Conservation (phyloP, 108 stramenopile species). For the Cyclotella kingstonii region DNA sequence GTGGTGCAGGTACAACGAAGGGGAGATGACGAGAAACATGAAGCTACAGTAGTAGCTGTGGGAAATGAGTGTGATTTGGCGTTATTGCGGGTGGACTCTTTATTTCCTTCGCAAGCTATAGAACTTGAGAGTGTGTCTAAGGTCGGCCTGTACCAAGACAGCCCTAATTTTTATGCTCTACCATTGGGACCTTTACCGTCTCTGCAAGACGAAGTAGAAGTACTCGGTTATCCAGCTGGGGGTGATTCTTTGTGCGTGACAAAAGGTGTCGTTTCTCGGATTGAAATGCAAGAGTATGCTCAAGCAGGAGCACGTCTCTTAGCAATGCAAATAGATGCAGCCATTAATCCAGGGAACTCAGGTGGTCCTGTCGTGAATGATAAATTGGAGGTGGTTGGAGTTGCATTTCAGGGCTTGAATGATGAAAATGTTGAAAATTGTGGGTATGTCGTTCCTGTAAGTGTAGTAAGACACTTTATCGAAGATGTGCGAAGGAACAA, state of each 20-base stretch:
- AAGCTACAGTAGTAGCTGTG: slow-evolving; percentile 40
- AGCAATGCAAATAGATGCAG: slow-evolving; percentile 73
- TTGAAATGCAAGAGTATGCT: slow-evolving; percentile 57
- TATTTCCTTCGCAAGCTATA: slow-evolving; percentile 18
- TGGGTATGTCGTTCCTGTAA: slow-evolving; percentile 63
- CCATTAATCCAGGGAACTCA: slow-evolving; percentile 65
- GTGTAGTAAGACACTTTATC: slow-evolving; percentile 54
- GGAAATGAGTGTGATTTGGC: slow-evolving; percentile 71
- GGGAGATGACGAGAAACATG: slow-evolving; percentile 50
- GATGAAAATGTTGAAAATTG: slow-evolving; percentile 57
- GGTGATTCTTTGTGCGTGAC: slow-evolving; percentile 67
- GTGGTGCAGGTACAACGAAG: slow-evolving; percentile 52
- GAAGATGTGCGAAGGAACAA: slow-evolving; percentile 45
- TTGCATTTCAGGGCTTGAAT: slow-evolving; percentile 60
- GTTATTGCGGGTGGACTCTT: slow-evolving; percentile 49
- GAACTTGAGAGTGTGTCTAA: slow-evolving; percentile 4
- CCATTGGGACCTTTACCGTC: slow-evolving; percentile 44
- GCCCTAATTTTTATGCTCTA: slow-evolving; percentile 19
- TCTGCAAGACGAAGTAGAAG: slow-evolving; percentile 62
- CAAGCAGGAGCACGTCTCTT: slow-evolving; percentile 49
- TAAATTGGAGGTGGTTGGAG: slow-evolving; percentile 51
- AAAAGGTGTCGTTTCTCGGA: slow-evolving; percentile 67
- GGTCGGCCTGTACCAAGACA: not conserved
- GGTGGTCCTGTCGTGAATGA: slow-evolving; percentile 68
- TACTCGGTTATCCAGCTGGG: slow-evolving; percentile 63